Base-by-base conservation (phyloP, 305 asterid species). In the Coffea humblotiana region DNA sequence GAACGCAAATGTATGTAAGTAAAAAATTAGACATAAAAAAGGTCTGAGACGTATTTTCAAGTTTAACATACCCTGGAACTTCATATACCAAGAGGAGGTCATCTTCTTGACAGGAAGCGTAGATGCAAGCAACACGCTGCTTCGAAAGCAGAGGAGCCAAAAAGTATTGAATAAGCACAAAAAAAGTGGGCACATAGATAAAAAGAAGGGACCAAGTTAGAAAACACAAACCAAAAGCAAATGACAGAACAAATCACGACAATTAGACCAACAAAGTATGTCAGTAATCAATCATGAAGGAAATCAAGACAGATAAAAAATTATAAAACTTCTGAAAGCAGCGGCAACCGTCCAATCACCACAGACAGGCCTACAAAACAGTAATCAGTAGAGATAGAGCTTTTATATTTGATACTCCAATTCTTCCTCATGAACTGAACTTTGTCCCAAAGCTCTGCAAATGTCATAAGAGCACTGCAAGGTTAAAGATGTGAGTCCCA, bases 401-500 rank as follows among this genome's bases (percentile, higher is more conserved):
- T 81, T 74, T 80, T 75, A 84, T 86, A 81, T 69, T 40, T 77
- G 82, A 81, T 80, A 70, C 86, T 81, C 85, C 86, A 82, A 71
- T 81, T 83, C 82, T 85, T 69, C 86, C 75, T 87, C 80, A 72
- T 45, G 82, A 83, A 78, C 88, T 80, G 88, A 80, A 85, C 81
- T 76, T 71, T 58, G 60, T 71, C 85, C 54, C 84, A 82, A 85
- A 93, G 88, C 91, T 91, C 98, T 95, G 98, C 97, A 93, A 90
- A 90, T 88, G 93, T 86, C 86, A 81, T 71, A 94, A 94, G 91
- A 95, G 91, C 89, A 93, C 96, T 90, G 84, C 93, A 91, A 92
- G 94, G 94, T 94, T 94, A 84, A 80, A 86, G 86, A 93, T 85
- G 96, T 93, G 98, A 95, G 98, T 95, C 97, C 95, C 93, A 93